These are phyloP conservation scores for Orobanche coerulescens DNA, from an alignment of 257 asterid genomes.

Conservation along the genomic window DNA sequence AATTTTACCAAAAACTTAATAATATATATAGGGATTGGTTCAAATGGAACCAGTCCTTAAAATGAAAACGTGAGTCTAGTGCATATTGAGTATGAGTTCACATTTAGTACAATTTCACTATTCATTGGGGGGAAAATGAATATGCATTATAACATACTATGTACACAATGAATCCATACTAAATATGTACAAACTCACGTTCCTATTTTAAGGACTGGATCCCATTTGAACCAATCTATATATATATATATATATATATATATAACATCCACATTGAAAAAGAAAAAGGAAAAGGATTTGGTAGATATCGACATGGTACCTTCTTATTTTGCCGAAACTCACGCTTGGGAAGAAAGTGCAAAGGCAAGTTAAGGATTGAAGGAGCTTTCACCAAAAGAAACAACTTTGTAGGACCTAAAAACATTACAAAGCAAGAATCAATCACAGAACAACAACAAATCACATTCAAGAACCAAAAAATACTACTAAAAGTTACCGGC, in stretches of 20 bases:
- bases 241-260: too few species aligned
- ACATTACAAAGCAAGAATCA: constrained; percentile 6
- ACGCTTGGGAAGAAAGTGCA: constrained; percentile 90
- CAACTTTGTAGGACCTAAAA: constrained; percentile 73
- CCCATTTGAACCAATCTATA: too few species aligned
- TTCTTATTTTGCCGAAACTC: constrained; percentile 64
- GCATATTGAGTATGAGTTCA: too few species aligned
- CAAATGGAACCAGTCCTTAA: too few species aligned
- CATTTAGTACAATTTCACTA: too few species aligned
- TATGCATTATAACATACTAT: too few species aligned
- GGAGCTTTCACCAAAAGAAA: constrained; percentile 86
- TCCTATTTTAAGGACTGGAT: too few species aligned
- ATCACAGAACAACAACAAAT: background rate
- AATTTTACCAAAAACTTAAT: background rate
- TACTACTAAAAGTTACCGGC: constrained; percentile 37
- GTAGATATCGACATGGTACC: constrained; percentile 30
- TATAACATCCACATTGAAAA: background rate
- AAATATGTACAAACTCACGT: too few species aligned
- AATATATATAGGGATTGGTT: background rate
- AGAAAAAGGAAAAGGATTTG: background rate
- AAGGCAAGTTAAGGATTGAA: constrained; percentile 48
- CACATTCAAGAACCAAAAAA: constrained; percentile 4
- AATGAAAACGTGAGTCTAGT: too few species aligned
- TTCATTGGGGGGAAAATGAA: too few species aligned
- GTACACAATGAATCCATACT: too few species aligned